Evolutionary conservation across 805 yeast genomes (phyloP).

Genomic region (Hemisphaericaspora nanyangensis): DNA sequence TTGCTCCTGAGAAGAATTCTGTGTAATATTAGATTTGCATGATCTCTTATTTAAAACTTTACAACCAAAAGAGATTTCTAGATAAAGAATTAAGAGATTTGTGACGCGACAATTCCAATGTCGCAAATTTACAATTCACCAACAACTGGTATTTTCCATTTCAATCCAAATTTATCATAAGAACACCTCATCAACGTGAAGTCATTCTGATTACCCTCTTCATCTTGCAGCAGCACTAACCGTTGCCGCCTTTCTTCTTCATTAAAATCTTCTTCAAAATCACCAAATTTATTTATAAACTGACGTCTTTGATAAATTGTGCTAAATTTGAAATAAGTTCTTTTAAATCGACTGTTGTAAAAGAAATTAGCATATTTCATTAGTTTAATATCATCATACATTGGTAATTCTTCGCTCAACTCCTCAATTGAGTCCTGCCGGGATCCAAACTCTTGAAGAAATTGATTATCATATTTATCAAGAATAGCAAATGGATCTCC

Average conservation of each 20-base stretch:
- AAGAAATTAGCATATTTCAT: constrained; percentile 32
- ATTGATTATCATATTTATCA: constrained; percentile 18
- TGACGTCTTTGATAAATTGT: constrained; percentile 40
- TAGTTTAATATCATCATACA: constrained; percentile 13
- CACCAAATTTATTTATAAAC: constrained; percentile 39
- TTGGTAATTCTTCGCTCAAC: not conserved
- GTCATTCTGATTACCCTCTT: not conserved
- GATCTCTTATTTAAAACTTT: too few relatives aligned
- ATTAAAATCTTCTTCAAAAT: constrained; percentile 23
- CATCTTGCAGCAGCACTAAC: too few relatives aligned
- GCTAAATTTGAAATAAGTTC: constrained; percentile 34
- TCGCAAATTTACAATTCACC: constrained; percentile 32
- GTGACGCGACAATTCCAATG: too few relatives aligned
- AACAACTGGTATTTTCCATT: constrained; percentile 41
- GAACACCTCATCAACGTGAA: constrained; percentile 17
- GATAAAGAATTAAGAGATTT: too few relatives aligned
- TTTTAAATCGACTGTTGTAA: constrained; percentile 27
- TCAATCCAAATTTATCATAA: constrained; percentile 35
- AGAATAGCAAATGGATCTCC: constrained; percentile 20
- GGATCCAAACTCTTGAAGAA: constrained; percentile 6
- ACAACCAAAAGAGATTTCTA: too few relatives aligned
- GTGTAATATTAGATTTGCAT: too few relatives aligned
- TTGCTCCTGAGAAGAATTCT: too few relatives aligned
- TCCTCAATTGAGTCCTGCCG: not conserved
- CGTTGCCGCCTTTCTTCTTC: too few relatives aligned